Base-by-base conservation (phyloP, 2,329 filamentous ascomycete species). In the Aspergillus transmontanensis region DNA sequence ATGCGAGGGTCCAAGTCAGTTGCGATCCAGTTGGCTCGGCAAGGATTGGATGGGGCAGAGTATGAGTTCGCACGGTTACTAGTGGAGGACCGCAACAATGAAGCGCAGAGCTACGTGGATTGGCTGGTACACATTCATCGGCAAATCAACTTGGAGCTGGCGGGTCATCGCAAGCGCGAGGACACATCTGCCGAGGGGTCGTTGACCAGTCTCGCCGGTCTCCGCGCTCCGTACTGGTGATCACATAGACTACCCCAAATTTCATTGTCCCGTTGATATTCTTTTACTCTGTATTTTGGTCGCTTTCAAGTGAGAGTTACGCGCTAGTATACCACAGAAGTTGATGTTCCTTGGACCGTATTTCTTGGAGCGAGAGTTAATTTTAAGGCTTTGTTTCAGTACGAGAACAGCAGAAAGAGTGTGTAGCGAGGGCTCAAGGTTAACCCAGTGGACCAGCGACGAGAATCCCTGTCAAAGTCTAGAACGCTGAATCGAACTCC, bases 41-140 rank as follows among this genome's bases (percentile, higher is more conserved):
- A 98, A 79, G 94, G 94, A 0, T 84, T 98, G 4, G 95, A 99
- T 73, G 95, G 95, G 0, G 92, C 94, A 3, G 95, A 99, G 78
- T 98, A 93, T 73, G 95, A 99, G 78, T 99, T 98, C 82, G 95
- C 95, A 9, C 85, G 94, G 59, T 83, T 96, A 79, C 79, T 99
- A 69, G 89, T 97, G 36, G 95, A 99, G 80, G 95, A 99, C 75
- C 87, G 95, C 68, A 98, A 98, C 78, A 97, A 97, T 70, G 95
- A 99, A 81, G 95, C 95, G 41, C 94, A 96, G 80, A 96, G 92
- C 75, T 99, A 98, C 79, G 95, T 98, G 39, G 95, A 99, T 80
- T 99, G 95, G 95, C 84, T 99, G 73, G 95, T 99, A 62, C 92
- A 97, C 78, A 86, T 98, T 66, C 95, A 99, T 80, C 90, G 94